Evolutionary conservation across 257 asterid species (phyloP).

Genomic region (Scutellaria baicalensis): DNA sequence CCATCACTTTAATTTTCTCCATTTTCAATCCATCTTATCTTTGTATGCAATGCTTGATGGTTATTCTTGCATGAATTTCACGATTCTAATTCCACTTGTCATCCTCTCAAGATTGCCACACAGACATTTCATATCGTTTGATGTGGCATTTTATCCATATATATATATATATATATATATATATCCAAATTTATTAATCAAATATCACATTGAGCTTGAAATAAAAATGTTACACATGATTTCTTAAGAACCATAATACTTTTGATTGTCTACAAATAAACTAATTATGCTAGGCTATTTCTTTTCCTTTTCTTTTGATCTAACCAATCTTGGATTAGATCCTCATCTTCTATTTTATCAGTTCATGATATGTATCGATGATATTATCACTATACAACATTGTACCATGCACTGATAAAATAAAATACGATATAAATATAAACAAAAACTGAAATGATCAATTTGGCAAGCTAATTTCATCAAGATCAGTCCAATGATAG

Average conservation of each 20-base stretch:
- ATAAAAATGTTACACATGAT: background rate
- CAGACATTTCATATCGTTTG: background rate
- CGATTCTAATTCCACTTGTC: constrained; percentile 11
- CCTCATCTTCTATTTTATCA: background rate
- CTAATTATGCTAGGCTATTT: background rate
- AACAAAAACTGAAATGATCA: background rate
- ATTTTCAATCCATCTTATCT: background rate
- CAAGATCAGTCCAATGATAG: constrained; percentile 75
- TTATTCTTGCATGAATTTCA: background rate
- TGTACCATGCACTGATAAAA: background rate
- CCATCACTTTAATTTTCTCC: background rate
- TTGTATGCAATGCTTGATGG: background rate
- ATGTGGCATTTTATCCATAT: constrained; percentile 2
- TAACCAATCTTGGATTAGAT: background rate
- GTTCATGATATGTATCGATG: background rate
- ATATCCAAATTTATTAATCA: too few species aligned
- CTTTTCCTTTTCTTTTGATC: background rate
- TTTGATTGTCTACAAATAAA: constrained; percentile 1
- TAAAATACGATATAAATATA: background rate
- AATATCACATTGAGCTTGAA: background rate
- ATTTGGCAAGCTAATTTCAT: constrained; percentile 69
- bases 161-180: too few species aligned
- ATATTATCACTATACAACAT: background rate
- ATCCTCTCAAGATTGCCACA: background rate
- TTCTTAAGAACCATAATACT: background rate